These are phyloP conservation scores for Purpureocillium takamizusanense DNA, from an alignment of 2,329 filamentous ascomycete genomes.

Conservation along the genomic window DNA sequence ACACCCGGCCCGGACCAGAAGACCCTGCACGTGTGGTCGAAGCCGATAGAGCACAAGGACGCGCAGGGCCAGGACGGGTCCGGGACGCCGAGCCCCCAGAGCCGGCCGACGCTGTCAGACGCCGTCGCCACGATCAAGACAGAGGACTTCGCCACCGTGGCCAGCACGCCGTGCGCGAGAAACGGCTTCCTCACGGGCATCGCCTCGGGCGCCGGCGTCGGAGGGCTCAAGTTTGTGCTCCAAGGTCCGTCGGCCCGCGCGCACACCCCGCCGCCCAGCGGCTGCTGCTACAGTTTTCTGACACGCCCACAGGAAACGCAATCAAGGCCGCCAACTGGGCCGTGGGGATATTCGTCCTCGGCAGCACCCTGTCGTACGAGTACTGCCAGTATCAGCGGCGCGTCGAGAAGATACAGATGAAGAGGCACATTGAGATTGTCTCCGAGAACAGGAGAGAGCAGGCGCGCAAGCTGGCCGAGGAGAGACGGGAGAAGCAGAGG, in stretches of 20 bases:
- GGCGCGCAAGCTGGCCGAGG: conserved; percentile 34
- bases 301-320: conserved; percentile 16
- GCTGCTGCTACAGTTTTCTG: too few relatives aligned
- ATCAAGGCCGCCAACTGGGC: conserved; percentile 70
- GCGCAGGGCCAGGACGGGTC: conserved; percentile 7
- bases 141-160: conserved; percentile 62
- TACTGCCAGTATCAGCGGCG: conserved; percentile 70
- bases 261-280: too few relatives aligned
- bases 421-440: conserved; percentile 64
- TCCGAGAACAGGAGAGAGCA: conserved; percentile 41
- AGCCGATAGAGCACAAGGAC: conserved; percentile 19
- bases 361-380: conserved; percentile 68
- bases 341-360: conserved; percentile 64
- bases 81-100: conserved; percentile 11
- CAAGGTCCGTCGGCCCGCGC: conserved; percentile 62
- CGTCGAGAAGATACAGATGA: conserved; percentile 75
- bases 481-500: conserved; percentile 22
- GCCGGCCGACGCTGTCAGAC: conserved; percentile 38
- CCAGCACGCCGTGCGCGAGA: conserved; percentile 75
- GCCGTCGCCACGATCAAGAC: conserved; percentile 58
- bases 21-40: conserved; percentile 26
- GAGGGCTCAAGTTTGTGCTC: conserved; percentile 63
- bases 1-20: conserved; percentile 15
- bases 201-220: conserved; percentile 65
- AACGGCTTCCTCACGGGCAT: conserved; percentile 80